These are phyloP conservation scores for Fragaria nilgerrensis DNA, from an alignment of 306 rosid species.

Conservation along the genomic window DNA sequence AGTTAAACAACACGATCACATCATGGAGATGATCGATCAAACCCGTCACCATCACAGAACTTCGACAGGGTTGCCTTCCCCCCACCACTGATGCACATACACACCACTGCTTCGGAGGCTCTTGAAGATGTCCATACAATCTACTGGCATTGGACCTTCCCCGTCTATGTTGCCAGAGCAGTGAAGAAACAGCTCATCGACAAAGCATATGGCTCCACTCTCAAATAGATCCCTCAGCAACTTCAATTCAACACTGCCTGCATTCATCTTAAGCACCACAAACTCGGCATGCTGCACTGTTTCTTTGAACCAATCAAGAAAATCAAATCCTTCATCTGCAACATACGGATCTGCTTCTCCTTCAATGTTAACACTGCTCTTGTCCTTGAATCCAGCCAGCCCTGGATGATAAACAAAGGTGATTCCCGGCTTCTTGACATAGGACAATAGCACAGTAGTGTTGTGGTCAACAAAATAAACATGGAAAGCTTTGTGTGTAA, in stretches of 20 bases:
- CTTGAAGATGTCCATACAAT: slow-evolving; percentile 59
- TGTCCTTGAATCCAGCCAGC: slow-evolving; percentile 42
- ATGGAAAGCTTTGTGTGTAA: slow-evolving; percentile 49
- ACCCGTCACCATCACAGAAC: slow-evolving; percentile 20
- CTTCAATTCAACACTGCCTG: slow-evolving; percentile 61
- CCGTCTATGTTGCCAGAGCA: slow-evolving; percentile 48
- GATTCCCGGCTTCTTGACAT: slow-evolving; percentile 63
- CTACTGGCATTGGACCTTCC: slow-evolving; percentile 31
- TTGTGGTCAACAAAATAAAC: slow-evolving; percentile 78
- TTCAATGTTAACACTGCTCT: background rate
- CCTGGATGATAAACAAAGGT: slow-evolving; percentile 90
- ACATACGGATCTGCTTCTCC: slow-evolving; percentile 49
- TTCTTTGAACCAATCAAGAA: slow-evolving; percentile 80
- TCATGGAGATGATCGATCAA: background rate
- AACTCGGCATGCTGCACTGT: slow-evolving; percentile 65
- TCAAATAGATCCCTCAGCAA: slow-evolving; percentile 59
- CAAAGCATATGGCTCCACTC: slow-evolving; percentile 68
- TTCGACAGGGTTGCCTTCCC: slow-evolving; percentile 28
- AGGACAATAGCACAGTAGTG: slow-evolving; percentile 55
- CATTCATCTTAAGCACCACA: slow-evolving; percentile 85
- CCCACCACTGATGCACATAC: slow-evolving; percentile 94
- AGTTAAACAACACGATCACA: slow-evolving; percentile 5
- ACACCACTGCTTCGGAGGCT: slow-evolving; percentile 74
- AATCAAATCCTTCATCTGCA: slow-evolving; percentile 66
- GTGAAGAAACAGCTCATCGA: slow-evolving; percentile 73